Base-by-base conservation (phyloP, 129 eudicot species). In the Rutidosis leptorrhynchoides region DNA sequence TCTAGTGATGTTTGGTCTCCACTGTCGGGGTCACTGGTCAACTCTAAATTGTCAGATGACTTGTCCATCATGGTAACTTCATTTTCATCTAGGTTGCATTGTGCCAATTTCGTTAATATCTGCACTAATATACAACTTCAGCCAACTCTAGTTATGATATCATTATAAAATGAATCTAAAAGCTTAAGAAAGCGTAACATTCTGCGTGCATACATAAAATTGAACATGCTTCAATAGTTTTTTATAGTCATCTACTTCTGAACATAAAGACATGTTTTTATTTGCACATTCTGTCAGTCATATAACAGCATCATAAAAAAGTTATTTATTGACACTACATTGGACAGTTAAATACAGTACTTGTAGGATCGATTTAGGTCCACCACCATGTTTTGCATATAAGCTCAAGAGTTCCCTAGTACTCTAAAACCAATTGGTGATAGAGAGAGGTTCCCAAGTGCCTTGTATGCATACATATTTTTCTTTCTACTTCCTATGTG, bases 31-130 rank as follows among this genome's bases (percentile, higher is more conserved):
- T 55, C 63, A 20, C 70, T 55, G 56, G n/a, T 74, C 69, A 55
- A 12, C 79, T 73, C 82, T 25, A 79, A 28, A 30, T 69, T 72
- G 51, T 58, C 65, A 4, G 76, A 23, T 62, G 78, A 35, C 58
- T 83, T 65, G 78, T 68, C 88, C 77, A 54, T 64, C 59, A 76
- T 48, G 15, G 76, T 61, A 23, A 37, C 22, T 57, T 68, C 71
- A 76, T 43, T 78, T 59, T 73, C 81, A 53, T 72, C 67, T 73
- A 58, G 77, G 76, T 49, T 70, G 77, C 68, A 58, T 61, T 69
- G 73, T 67, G 70, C 26, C 28, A 40, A 2, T 29, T 45, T 24
- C 21, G 35, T 75, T 73, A 45, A 46, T 58, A 51, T 77, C 43
- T 20, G 71, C 56, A 71, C 46, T 17, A 7, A 7, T 48, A 17